Conservation (phyloP, 2,329 filamentous ascomycete species). For the Pyrenophora teres region DNA sequence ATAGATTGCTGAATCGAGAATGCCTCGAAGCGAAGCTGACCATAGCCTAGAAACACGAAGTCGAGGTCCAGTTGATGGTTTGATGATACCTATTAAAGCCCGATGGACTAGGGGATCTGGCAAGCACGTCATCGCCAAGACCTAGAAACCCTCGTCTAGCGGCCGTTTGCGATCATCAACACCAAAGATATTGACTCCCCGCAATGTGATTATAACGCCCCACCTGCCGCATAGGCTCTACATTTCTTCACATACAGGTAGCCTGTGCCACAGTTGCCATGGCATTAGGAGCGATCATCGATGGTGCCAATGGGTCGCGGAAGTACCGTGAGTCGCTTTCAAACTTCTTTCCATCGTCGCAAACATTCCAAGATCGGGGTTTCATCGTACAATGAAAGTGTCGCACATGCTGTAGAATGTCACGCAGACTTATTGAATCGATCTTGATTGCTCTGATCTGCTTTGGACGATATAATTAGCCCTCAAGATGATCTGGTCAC, state of each 20-base stretch:
- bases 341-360: conserved; percentile 6
- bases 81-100: too few relatives aligned
- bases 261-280: conserved; percentile 23
- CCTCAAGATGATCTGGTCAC: background rate
- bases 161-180: conserved; percentile 27
- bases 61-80: too few relatives aligned
- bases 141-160: conserved; percentile 29
- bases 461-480: background rate
- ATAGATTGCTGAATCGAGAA: too few relatives aligned
- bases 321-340: conserved; percentile 19
- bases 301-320: conserved; percentile 27
- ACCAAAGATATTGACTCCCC: conserved; percentile 33
- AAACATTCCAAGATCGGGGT: conserved; percentile 1
- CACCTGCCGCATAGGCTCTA: conserved; percentile 18
- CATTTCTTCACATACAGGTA: conserved; percentile 8
- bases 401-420: background rate
- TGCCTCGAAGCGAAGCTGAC: too few relatives aligned
- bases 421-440: background rate
- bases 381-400: background rate
- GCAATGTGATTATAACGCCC: conserved; percentile 25
- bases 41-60: too few relatives aligned
- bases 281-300: conserved; percentile 10
- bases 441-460: background rate
- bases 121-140: conserved; percentile 41
- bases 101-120: conserved; percentile 2